phyloP scores from a whole-genome alignment of 768 basidiomycete species.

The Boletales sp. region DNA sequence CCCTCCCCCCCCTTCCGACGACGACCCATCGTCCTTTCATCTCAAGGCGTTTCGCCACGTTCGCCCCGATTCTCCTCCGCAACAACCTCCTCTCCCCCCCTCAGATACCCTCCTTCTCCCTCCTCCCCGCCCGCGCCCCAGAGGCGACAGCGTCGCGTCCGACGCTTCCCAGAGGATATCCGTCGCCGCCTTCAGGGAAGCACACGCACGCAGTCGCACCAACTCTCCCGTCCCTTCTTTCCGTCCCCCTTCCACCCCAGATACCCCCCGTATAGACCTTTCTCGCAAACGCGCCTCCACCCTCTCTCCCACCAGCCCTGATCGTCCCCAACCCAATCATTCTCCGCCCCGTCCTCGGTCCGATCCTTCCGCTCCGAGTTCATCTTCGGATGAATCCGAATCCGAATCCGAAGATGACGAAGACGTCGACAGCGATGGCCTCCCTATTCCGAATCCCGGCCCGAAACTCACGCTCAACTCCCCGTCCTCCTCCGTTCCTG shows the following conservation, averaged over 20 bases:
- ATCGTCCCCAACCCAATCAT: constrained; percentile 14
- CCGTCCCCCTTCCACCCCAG: constrained; percentile 36
- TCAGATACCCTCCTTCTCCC: constrained; percentile 25
- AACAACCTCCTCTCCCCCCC: constrained; percentile 5
- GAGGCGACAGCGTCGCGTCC: constrained; percentile 56
- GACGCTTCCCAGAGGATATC: constrained; percentile 74
- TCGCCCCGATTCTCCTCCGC: constrained; percentile 37
- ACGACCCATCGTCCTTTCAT: constrained; percentile 51
- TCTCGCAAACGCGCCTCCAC: constrained; percentile 28
- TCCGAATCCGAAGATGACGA: constrained; percentile 36
- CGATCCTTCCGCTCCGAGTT: constrained; percentile 14
- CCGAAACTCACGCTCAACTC: constrained; percentile 35
- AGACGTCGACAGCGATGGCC: constrained; percentile 34
- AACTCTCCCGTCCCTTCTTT: constrained; percentile 57
- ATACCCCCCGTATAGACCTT: constrained; percentile 28
- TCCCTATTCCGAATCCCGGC: constrained; percentile 30
- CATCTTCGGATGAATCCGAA: constrained; percentile 36
- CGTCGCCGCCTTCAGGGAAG: constrained; percentile 79
- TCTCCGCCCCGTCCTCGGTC: constrained; percentile 4
- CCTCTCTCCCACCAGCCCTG: constrained; percentile 22
- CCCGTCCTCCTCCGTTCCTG: constrained; percentile 1
- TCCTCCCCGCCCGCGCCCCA: constrained; percentile 43
- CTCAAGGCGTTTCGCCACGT: constrained; percentile 74
- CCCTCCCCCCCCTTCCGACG: constrained; percentile 12
- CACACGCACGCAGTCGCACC: constrained; percentile 59